Conservation (phyloP, 1,139 yeast genomes). For the Geotrichum fermentans region DNA sequence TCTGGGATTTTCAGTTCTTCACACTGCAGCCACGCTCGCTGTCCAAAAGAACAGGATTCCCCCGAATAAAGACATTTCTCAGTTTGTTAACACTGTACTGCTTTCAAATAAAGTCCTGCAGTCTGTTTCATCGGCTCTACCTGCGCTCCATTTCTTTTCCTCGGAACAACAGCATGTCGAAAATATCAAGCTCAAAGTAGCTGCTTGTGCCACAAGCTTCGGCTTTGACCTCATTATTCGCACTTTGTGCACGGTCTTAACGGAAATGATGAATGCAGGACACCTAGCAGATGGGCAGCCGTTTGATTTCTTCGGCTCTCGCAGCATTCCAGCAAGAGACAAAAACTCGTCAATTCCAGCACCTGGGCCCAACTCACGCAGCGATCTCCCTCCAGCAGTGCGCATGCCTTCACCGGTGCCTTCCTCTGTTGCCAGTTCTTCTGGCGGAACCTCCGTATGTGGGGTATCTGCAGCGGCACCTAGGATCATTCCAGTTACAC, state of each 20-base stretch:
- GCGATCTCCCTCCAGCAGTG: background rate
- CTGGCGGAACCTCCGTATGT: conserved; percentile 8
- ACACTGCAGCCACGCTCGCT: conserved; percentile 52
- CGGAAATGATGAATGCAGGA: conserved; percentile 56
- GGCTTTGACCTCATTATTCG: conserved; percentile 14
- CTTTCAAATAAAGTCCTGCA: conserved; percentile 4
- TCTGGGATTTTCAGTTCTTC: conserved; percentile 52
- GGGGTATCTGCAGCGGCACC: conserved; percentile 13
- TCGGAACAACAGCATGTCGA: conserved; percentile 9
- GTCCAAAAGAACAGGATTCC: conserved; percentile 40
- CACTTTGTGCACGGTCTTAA: conserved; percentile 37
- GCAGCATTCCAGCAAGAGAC: background rate
- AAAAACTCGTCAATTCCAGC: background rate
- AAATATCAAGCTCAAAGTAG: conserved; percentile 43
- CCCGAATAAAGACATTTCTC: background rate
- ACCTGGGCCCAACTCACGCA: background rate
- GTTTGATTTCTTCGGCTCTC: conserved; percentile 1
- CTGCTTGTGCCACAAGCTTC: conserved; percentile 23
- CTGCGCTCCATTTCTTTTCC: conserved; percentile 6
- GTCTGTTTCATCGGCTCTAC: conserved; percentile 9
- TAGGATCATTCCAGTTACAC: conserved; percentile 41
- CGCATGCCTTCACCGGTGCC: conserved; percentile 8
- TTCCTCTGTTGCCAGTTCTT: conserved; percentile 5
- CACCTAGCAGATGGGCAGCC: conserved; percentile 43
- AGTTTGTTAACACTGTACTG: conserved; percentile 1